Evolutionary conservation across 1,139 yeast genomes (phyloP), one percentile per base, ranked within the genome.

Genomic region (Geotrichum phurueaensis): DNA sequence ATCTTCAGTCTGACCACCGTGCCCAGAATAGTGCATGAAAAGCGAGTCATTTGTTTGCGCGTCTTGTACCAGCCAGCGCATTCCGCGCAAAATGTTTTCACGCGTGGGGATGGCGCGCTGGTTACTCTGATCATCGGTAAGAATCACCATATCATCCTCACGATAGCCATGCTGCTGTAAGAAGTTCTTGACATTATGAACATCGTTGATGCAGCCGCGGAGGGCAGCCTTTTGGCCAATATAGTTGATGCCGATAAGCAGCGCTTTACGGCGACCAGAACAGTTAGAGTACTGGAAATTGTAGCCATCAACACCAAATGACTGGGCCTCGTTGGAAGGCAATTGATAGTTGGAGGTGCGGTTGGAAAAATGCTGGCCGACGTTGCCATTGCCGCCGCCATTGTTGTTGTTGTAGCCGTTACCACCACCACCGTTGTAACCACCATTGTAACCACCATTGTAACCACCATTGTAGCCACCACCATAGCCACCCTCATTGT

Each of bases 21-120:
- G 98, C 6, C 98, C 97, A 0, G 96, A 88, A 73, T 87, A 91
- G 72, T 91, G 97, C 80, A 91, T 85, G 66, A 91, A 72, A 53
- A 75, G 65, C 18, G 77, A 71, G 63, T 77, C 94, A 69, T 91
- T 89, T 15, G 97, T 90, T 64, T 79, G 78, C 0, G 97, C 97
- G 65, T 81, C 92, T 52, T 78, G 78, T 27, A 89, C 96, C 39
- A 92, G 80, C 98, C 98, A 92, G 65, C 84, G 86, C 91, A 91
- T 89, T 0, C 96, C 98, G 57, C 89, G 79, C 50, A 89, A 70
- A 69, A 92, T 90, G 72, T 92, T 92, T 9, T 80, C 86, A 65
- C 82, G 79, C 9, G 92, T 86, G 18, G 98, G 98, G 29, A 87
- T 83, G 67, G 78, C 75, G 63, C 87, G 7, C 13, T 18, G 66